Conservation (phyloP, 768 basidiomycete species). For the Phylloporus rhodoxanthus region DNA sequence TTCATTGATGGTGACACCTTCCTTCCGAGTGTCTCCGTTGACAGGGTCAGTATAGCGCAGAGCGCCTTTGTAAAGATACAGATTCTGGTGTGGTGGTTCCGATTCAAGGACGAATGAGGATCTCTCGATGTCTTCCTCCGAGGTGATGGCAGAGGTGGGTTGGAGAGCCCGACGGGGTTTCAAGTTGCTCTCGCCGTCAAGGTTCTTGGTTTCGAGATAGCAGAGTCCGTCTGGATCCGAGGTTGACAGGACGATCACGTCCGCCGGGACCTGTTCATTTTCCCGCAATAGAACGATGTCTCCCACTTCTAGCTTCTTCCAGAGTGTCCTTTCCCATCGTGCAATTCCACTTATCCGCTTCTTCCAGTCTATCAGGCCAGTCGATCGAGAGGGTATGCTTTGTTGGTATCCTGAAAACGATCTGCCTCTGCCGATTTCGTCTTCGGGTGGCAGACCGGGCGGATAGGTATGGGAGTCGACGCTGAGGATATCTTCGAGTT, state of each 20-base stretch:
- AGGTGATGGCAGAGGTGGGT: constrained; percentile 67
- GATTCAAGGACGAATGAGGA: constrained; percentile 85
- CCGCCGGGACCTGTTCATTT: constrained; percentile 95
- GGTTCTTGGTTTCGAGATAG: constrained; percentile 96
- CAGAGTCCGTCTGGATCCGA: constrained; percentile 89
- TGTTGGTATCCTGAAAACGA: constrained; percentile 48
- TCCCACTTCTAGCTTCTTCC: constrained; percentile 99
- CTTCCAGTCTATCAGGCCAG: constrained; percentile 79
- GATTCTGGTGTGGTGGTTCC: constrained; percentile 88
- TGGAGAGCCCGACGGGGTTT: constrained; percentile 77
- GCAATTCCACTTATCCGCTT: constrained; percentile 64
- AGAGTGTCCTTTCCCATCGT: constrained; percentile 90
- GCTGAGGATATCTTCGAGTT: constrained; percentile 64
- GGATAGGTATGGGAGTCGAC: constrained; percentile 64
- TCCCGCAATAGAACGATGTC: constrained; percentile 87
- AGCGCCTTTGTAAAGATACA: constrained; percentile 87
- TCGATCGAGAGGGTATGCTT: constrained; percentile 48
- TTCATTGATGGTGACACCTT: constrained; percentile 85
- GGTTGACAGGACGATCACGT: constrained; percentile 87
- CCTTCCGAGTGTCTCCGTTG: constrained; percentile 50
- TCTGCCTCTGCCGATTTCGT: constrained; percentile 30
- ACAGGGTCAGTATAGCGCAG: constrained; percentile 61
- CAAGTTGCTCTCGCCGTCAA: constrained; percentile 96
- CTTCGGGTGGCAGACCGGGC: constrained; percentile 33
- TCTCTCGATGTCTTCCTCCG: constrained; percentile 88